phyloP scores from a whole-genome alignment of 108 stramenopile genomes.

The Bacterosira constricta region DNA sequence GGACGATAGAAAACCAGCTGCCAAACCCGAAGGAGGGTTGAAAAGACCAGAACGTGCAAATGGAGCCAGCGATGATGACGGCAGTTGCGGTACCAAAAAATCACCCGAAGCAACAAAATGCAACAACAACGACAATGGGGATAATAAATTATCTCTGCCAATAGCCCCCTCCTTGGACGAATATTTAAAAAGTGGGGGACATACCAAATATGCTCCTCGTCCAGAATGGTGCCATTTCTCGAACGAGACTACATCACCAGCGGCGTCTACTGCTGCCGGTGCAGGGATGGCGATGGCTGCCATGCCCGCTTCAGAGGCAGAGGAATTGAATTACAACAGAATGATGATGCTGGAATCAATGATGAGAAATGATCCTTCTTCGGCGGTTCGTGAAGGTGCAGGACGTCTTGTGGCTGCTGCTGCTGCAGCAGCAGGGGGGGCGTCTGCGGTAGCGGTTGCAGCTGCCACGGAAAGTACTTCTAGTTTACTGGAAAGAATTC shows the following conservation, averaged over 20 bases:
- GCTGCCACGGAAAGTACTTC: not conserved
- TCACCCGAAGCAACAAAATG: not conserved
- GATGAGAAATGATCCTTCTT: not conserved
- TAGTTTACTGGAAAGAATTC: not conserved
- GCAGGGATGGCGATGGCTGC: not conserved
- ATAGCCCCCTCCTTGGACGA: slow-evolving; percentile 33
- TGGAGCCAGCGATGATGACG: not conserved
- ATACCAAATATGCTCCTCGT: slow-evolving; percentile 13
- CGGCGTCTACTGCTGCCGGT: not conserved
- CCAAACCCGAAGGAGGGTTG: not conserved
- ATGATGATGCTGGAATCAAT: too few species aligned
- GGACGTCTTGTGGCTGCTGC: not conserved
- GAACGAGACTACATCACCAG: too few species aligned
- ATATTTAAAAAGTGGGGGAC: slow-evolving; percentile 8
- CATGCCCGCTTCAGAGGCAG: too few species aligned
- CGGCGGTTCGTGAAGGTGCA: not conserved
- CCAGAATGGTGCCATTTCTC: slow-evolving; percentile 37
- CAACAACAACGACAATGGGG: not conserved
- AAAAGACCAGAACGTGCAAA: not conserved
- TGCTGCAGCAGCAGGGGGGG: too few species aligned
- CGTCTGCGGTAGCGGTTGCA: not conserved
- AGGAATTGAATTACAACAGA: too few species aligned
- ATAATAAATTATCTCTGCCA: not conserved
- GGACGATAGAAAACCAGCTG: slow-evolving; percentile 12
- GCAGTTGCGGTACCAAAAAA: not conserved